Evolutionary conservation across 768 basidiomycete species (phyloP), one percentile per base, ranked within the genome.

Genomic region (Pulveroboletus sp.): DNA sequence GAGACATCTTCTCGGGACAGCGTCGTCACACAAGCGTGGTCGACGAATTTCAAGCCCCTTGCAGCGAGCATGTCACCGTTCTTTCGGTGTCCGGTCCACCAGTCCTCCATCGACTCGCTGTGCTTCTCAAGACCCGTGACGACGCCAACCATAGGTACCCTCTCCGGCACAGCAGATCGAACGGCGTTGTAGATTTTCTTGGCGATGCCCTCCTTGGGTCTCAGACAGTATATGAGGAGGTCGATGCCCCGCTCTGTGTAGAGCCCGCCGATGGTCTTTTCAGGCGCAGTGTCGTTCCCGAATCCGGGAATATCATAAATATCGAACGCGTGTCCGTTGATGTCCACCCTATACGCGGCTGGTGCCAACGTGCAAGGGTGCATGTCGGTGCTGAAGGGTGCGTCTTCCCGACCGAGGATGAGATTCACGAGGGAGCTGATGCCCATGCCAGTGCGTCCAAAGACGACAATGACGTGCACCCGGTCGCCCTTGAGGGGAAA

Each of bases 11-110:
- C 64, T 2, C 59, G 50, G 19, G 64, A 64, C 40, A 67, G 45
- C 20, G 72, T 69, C 29, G 73, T 75, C 56, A 76, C 64, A 56
- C 76, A 76, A 1, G 71, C 76, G 37, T 72, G 67, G 10, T 69
- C 73, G 27, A 55, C 56, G 21, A 73, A 74, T 10, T 59, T 51
- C 53, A 76, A 68, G 14, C 64, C 63, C 32, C 69, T 55, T 7
- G 48, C 42, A 25, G 55, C 51, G 43, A 77, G 73, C 21, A 52
- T 55, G n/a, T 56, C 55, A 11, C 69, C 61, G 31, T 76, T 76
- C 51, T 52, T 58, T 25, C 42, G 41, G 8, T 36, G 2, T 5
- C 62, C 62, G 0, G 60, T 45, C 72, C 72, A 73, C 73, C 53
- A 69, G 27, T 48, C 50, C 13, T 66, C 64, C 65, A 67, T 67